phyloP scores from a whole-genome alignment of 192 early-diverging fungal species.

The Thamnidium elegans region DNA sequence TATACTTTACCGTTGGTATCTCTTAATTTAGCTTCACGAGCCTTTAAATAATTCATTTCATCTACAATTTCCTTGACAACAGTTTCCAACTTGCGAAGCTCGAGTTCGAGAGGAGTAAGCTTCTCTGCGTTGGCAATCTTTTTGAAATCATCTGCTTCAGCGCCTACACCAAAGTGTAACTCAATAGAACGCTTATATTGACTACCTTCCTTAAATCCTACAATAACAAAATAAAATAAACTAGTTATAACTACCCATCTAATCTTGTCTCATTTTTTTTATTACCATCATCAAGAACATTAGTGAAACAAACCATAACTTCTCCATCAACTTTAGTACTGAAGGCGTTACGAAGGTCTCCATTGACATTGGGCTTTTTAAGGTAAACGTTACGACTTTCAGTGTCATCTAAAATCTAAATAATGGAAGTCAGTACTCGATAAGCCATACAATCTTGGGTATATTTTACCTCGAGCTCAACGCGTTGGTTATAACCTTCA shows the following conservation, averaged over 20 bases:
- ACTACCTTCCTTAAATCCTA: constrained; percentile 50
- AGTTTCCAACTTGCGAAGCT: constrained; percentile 77
- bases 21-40: constrained; percentile 77
- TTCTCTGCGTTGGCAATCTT: constrained; percentile 74
- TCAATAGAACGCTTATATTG: constrained; percentile 64
- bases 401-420: constrained; percentile 72
- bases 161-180: constrained; percentile 80
- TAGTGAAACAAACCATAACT: constrained; percentile 84
- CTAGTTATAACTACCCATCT: too few relatives aligned
- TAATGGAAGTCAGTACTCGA: background rate
- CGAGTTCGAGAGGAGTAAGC: constrained; percentile 85
- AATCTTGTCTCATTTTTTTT: background rate
- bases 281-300: constrained; percentile 58
- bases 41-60: constrained; percentile 85
- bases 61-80: constrained; percentile 73
- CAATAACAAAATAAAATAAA: background rate
- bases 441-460: background rate
- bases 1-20: constrained; percentile 74
- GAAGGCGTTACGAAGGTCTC: constrained; percentile 62
- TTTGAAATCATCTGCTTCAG: constrained; percentile 75
- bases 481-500: constrained; percentile 68
- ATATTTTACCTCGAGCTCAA: constrained; percentile 60
- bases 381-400: constrained; percentile 67
- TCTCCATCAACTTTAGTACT: constrained; percentile 84
- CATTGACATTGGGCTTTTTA: constrained; percentile 60